phyloP scores from a whole-genome alignment of 495 filamentous ascomycete species.

The Podospora pseudocomata region DNA sequence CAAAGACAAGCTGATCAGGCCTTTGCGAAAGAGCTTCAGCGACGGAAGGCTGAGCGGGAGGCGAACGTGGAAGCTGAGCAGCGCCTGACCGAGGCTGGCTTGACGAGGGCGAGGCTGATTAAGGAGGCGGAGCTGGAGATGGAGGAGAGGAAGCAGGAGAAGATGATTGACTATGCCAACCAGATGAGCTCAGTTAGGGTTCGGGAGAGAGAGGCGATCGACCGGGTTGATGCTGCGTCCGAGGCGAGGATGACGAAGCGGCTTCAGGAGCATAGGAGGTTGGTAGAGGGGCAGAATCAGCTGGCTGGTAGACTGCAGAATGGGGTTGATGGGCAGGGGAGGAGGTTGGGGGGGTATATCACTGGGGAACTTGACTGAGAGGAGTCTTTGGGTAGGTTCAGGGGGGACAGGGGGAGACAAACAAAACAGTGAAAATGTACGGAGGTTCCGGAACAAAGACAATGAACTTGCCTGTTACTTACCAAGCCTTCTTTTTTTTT shows the following conservation, averaged over 20 bases:
- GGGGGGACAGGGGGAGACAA: background rate
- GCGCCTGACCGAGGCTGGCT: constrained; percentile 36
- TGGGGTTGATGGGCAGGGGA: constrained; percentile 32
- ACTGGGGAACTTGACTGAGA: constrained; percentile 36
- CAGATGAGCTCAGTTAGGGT: constrained; percentile 37
- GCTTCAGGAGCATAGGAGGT: constrained; percentile 43
- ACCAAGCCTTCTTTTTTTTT: no score
- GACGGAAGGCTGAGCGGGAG: constrained; percentile 28
- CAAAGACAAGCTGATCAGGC: constrained; percentile 27
- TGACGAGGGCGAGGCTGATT: constrained; percentile 37
- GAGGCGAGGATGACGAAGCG: constrained; percentile 35
- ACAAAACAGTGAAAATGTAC: background rate
- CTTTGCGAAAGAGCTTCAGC: constrained; percentile 26
- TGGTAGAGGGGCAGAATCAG: constrained; percentile 44
- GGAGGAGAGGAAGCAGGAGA: constrained; percentile 34
- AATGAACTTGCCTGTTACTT: no score
- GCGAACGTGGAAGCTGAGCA: constrained; percentile 39
- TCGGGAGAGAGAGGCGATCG: constrained; percentile 42
- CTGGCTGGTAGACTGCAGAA: constrained; percentile 38
- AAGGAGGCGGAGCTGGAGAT: constrained; percentile 40
- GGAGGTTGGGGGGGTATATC: constrained; percentile 44
- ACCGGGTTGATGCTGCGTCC: constrained; percentile 35
- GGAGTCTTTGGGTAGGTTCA: background rate
- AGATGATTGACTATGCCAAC: constrained; percentile 38
- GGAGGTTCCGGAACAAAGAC: no score